Evolutionary conservation across 2,329 filamentous ascomycete genomes (phyloP), one percentile per base, ranked within the genome.

Genomic region (Colletotrichum filicis): DNA sequence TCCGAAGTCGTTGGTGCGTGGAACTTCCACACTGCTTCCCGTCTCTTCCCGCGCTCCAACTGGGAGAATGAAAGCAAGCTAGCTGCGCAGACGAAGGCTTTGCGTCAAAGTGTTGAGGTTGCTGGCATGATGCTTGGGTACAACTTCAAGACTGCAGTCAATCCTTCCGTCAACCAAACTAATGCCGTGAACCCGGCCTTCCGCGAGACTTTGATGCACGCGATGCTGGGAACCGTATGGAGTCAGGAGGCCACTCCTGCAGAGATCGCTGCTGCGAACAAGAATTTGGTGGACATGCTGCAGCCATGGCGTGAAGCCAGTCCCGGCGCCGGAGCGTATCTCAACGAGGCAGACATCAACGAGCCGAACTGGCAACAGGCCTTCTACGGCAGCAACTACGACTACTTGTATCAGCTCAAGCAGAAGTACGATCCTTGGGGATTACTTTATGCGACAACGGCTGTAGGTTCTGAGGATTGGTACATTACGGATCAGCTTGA

Each of bases 401-500:
- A 77, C 37, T 76, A 78, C 32, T 65, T 84, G 9, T 82, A 82
- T 42, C 35, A 76, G 57, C 69, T 84, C 1, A 84, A 84, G 78
- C 78, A 81, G 73, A 74, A 79, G 71, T 73, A 80, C 24, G 82
- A 84, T 16, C 81, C 82, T n/a, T 77, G 76, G 30, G 79, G 79
- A 7, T 61, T 84, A 0, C 82, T 84, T 30, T 83, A 82, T 58
- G 79, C 80, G 7, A 79, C 80, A 37, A 81, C 79, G 22, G 82
- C 81, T 22, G 81, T 84, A 8, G 83, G 83, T 0, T 81, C 79
- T 7, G 83, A 84, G 73, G 78, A 83, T 53, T 84, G 83, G 79
- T 76, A 81, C 22, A 68, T 71, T 5, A 63, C 57, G 3, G 64
- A 32, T 14, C 69, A 63, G 42, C 26, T 52, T 16, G 42, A 49